These are phyloP conservation scores for Orbilia javanica DNA, from an alignment of 2,329 filamentous ascomycete species.

Conservation along the genomic window DNA sequence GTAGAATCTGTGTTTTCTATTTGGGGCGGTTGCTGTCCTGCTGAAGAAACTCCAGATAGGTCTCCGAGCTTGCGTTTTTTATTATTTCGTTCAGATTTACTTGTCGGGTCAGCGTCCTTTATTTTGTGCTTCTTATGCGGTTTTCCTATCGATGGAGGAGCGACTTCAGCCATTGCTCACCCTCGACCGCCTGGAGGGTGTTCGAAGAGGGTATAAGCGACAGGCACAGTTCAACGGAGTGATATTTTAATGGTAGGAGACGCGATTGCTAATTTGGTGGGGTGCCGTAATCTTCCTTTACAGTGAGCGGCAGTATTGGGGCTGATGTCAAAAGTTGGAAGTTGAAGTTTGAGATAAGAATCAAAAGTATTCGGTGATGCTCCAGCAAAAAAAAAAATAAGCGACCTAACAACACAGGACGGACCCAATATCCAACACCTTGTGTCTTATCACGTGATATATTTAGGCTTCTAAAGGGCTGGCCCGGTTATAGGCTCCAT, in stretches of 20 bases:
- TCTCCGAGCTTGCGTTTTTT: constrained; percentile 47
- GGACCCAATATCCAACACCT: background rate
- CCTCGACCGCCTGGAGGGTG: background rate
- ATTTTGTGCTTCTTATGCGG: constrained; percentile 59
- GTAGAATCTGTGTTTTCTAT: constrained; percentile 66
- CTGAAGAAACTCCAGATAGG: constrained; percentile 13
- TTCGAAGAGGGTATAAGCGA: background rate
- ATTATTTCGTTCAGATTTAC: constrained; percentile 42
- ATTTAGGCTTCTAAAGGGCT: background rate
- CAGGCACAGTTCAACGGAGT: background rate
- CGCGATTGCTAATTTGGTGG: background rate
- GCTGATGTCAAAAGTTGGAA: background rate
- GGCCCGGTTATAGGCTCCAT: background rate
- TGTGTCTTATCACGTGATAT: background rate
- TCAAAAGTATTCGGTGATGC: constrained; percentile 4
- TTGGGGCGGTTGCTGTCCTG: constrained; percentile 58
- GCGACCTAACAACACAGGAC: background rate
- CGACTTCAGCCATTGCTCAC: constrained; percentile 65
- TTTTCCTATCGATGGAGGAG: constrained; percentile 63
- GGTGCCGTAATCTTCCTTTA: background rate
- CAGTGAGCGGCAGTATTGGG: background rate
- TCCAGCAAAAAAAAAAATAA: constrained; percentile 19
- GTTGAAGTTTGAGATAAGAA: background rate
- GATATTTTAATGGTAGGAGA: background rate
- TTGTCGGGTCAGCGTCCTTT: constrained; percentile 56